phyloP scores from a whole-genome alignment of 2,329 filamentous ascomycete genomes.

The Aschersonia sp. region DNA sequence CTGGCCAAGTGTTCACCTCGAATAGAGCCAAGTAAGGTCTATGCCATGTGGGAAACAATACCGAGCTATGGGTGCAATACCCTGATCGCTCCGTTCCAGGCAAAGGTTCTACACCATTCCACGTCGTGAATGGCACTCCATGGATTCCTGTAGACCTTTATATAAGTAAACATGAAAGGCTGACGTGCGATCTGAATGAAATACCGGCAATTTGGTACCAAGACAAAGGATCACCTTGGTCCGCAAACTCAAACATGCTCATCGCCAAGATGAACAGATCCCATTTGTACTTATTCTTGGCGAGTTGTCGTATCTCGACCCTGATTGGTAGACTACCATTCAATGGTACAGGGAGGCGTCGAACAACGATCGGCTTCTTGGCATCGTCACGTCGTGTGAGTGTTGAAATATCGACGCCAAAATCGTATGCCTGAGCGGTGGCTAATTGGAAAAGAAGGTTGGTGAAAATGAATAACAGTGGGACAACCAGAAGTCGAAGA shows the following conservation, averaged over 20 bases:
- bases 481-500: background rate
- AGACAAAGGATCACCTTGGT: constrained; percentile 49
- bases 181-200: background rate
- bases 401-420: constrained; percentile 28
- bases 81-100: constrained; percentile 42
- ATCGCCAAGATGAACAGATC: constrained; percentile 66
- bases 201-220: constrained; percentile 68
- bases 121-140: constrained; percentile 50
- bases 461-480: background rate
- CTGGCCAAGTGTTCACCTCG: constrained; percentile 24
- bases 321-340: constrained; percentile 32
- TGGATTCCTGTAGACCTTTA: constrained; percentile 49
- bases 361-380: constrained; percentile 24
- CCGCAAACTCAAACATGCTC: constrained; percentile 53
- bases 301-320: constrained; percentile 53
- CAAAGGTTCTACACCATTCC: constrained; percentile 35
- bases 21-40: constrained; percentile 58
- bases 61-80: constrained; percentile 65
- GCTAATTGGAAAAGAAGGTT: constrained; percentile 3
- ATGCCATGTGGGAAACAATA: constrained; percentile 72
- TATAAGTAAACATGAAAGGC: background rate
- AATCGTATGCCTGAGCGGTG: constrained; percentile 27
- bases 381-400: constrained; percentile 25
- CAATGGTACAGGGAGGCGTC: constrained; percentile 21
- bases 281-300: constrained; percentile 50